phyloP scores from a whole-genome alignment of 1,284 basidiomycete genomes.

The Macrocystidia cucumis region DNA sequence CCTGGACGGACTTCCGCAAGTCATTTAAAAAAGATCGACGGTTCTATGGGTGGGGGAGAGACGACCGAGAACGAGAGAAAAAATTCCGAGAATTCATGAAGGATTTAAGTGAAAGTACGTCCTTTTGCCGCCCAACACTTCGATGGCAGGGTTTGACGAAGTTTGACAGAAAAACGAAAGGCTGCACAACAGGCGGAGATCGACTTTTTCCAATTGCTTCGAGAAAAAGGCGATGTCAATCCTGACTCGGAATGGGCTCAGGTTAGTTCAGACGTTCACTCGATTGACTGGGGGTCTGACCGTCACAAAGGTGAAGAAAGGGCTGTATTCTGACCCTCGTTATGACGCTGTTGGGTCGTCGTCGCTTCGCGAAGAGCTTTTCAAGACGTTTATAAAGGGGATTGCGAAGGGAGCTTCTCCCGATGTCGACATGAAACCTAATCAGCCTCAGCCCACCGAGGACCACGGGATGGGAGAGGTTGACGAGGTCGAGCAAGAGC shows the following conservation, averaged over 20 bases:
- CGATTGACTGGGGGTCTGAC: slow-evolving; percentile 1
- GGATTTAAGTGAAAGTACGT: slow-evolving; percentile 85
- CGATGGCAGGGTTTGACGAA: slow-evolving; percentile 1
- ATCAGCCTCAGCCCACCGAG: slow-evolving; percentile 11
- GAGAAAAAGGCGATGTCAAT: slow-evolving; percentile 43
- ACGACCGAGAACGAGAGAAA: slow-evolving; percentile 89
- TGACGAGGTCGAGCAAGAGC: slow-evolving; percentile 19
- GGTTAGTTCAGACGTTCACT: too few species aligned
- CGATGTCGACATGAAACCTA: slow-evolving; percentile 7
- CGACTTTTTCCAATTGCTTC: slow-evolving; percentile 77
- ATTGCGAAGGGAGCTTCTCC: slow-evolving; percentile 8
- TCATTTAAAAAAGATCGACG: slow-evolving; percentile 87
- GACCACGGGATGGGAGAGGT: slow-evolving; percentile 21
- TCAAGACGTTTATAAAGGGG: slow-evolving; percentile 64
- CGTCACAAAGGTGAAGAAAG: slow-evolving; percentile 50
- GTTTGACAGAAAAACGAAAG: slow-evolving; percentile 62
- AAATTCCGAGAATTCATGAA: slow-evolving; percentile 79
- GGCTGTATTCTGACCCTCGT: slow-evolving; percentile 67
- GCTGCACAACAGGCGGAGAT: slow-evolving; percentile 81
- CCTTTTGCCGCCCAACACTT: slow-evolving; percentile 4
- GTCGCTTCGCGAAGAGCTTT: slow-evolving; percentile 86
- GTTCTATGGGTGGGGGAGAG: slow-evolving; percentile 87
- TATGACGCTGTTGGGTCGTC: slow-evolving; percentile 91
- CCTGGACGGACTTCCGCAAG: slow-evolving; percentile 85
- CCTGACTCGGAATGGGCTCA: slow-evolving; percentile 67